Evolutionary conservation across 192 early-diverging fungal species (phyloP).

Genomic region (Podila horticola): DNA sequence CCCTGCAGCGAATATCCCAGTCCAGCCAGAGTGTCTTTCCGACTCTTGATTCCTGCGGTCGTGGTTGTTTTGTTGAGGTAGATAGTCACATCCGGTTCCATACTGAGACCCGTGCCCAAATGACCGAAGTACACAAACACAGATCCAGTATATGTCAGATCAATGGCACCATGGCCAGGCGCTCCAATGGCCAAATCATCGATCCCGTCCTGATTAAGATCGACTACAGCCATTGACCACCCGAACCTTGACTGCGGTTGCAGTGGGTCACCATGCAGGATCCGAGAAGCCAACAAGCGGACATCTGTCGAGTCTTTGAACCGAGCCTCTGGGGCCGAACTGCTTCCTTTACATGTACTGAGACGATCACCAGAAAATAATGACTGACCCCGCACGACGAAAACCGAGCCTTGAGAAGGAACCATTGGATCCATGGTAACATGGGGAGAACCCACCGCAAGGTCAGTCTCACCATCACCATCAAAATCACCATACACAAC

Average conservation of each 20-base stretch:
- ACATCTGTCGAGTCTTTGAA: constrained; percentile 51
- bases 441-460: constrained; percentile 77
- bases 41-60: background rate
- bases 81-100: constrained; percentile 59
- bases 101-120: constrained; percentile 55
- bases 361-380: background rate
- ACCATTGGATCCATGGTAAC: constrained; percentile 28
- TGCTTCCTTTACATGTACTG: background rate
- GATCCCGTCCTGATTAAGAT: constrained; percentile 87
- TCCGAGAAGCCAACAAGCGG: constrained; percentile 45
- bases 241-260: constrained; percentile 72
- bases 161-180: constrained; percentile 56
- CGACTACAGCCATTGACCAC: constrained; percentile 77
- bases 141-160: constrained; percentile 55
- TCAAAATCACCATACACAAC: constrained; percentile 76
- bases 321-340: constrained; percentile 14
- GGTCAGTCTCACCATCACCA: constrained; percentile 64
- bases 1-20: constrained; percentile 61
- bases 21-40: constrained; percentile 29
- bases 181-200: constrained; percentile 85
- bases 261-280: constrained; percentile 13
- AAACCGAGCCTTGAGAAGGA: constrained; percentile 66
- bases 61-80: constrained; percentile 24
- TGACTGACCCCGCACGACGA: constrained; percentile 53
- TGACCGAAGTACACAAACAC: constrained; percentile 78